These are phyloP conservation scores for Pythium vanterpoolii DNA, from an alignment of 352 stramenopile species.

Conservation along the genomic window DNA sequence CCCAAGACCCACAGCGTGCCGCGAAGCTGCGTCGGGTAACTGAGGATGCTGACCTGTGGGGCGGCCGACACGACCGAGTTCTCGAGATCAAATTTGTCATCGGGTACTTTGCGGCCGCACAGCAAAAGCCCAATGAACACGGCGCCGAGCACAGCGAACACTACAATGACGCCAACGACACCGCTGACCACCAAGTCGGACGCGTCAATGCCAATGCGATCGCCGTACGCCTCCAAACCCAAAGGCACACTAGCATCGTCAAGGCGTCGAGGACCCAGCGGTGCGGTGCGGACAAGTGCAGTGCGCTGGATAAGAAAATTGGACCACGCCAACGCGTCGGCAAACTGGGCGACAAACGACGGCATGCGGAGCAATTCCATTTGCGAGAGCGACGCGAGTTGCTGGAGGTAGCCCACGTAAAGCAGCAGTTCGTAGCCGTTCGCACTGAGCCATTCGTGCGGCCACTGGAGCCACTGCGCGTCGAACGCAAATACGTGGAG, in stretches of 20 bases:
- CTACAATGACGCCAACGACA: slow-evolving; percentile 25
- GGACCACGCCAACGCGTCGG: slow-evolving; percentile 44
- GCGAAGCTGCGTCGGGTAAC: slow-evolving; percentile 13
- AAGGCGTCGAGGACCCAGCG: slow-evolving; percentile 14
- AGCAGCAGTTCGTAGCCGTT: slow-evolving; percentile 55
- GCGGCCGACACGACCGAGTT: slow-evolving; percentile 5
- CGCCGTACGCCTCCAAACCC: slow-evolving; percentile 30
- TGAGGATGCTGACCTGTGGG: slow-evolving; percentile 1
- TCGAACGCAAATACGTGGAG: slow-evolving; percentile 68
- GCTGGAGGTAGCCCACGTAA: slow-evolving; percentile 41
- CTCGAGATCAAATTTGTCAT: slow-evolving; percentile 28
- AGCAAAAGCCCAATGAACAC: slow-evolving; percentile 20
- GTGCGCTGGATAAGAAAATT: slow-evolving; percentile 39
- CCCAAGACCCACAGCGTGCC: slow-evolving; percentile 33
- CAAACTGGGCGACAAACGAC: slow-evolving; percentile 34
- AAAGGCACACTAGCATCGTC: slow-evolving; percentile 16
- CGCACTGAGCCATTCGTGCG: slow-evolving; percentile 19
- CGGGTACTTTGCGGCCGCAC: slow-evolving; percentile 10
- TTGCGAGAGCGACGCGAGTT: slow-evolving; percentile 38
- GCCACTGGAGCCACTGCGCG: slow-evolving; percentile 22
- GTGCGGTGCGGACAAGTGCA: neutral
- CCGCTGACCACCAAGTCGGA: slow-evolving; percentile 26
- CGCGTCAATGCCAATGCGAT: slow-evolving; percentile 29
- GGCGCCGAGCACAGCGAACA: slow-evolving; percentile 21
- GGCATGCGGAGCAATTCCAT: slow-evolving; percentile 33